Evolutionary conservation across 768 basidiomycete species (phyloP), one percentile per base, ranked within the genome.

Genomic region (Paxillus rubicundulus): DNA sequence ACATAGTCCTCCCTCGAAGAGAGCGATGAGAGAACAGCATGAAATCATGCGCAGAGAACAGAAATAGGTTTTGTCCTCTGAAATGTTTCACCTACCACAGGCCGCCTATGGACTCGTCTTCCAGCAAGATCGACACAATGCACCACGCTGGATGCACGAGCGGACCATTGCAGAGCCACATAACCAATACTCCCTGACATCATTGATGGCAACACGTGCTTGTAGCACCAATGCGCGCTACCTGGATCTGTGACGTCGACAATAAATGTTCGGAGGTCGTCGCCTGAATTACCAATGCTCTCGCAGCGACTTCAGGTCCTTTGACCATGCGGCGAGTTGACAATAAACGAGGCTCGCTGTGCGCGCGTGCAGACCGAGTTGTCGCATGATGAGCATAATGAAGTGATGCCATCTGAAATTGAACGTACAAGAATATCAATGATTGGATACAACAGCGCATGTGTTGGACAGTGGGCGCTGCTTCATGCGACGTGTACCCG

Each of bases 41-140:
- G n/a, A 8, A 10, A 30, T 30, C 30, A 30, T 30, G 10, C 4
- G 7, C 37, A 38, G 16, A 24, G 17, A 38, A 38, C n/a, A 38
- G 3, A 38, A 18, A 18, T 38, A 17, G 3, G 18, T 18, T 7
- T 7, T 9, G 2, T 38, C 17, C 17, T 38, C 37, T 5, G 17
- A n/a, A 18, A 38, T 18, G 37, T 18, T 10, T 38, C 37, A n/a
- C 14, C 9, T 38, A n/a, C 17, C 37, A n/a, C 37, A 38, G 9
- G 37, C 37, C 37, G 9, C 37, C 17, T 24, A 24, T 6, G 4
- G 6, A 24, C 24, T 38, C 37, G 7, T 17, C 37, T 18, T n/a
- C 17, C 37, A 91, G n/a, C n/a, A n/a, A n/a, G 71, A 64, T 95
- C 91, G 18, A 89, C 82, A 63, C 92, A 92, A 66, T 92, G 88